Percentiles rank a stretch among this genome's conserved stretches.
phyloP scores from a whole-genome alignment of 1,284 basidiomycete genomes.

The Ceratobasidium papillatum region DNA sequence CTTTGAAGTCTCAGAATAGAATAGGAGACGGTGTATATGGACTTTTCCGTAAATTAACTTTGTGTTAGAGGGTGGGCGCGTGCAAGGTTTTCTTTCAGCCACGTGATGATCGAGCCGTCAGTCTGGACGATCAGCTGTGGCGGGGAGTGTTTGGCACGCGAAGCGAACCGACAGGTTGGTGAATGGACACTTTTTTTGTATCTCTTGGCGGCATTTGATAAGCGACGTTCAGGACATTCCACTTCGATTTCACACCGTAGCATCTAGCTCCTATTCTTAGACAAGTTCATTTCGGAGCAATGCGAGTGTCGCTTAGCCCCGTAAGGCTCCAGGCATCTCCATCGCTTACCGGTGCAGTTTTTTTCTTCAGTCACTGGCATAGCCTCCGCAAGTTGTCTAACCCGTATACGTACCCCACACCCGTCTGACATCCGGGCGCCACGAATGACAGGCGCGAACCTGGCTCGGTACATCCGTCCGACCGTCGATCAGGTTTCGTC shows the following conservation, averaged over 20 bases:
- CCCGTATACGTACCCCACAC: no score
- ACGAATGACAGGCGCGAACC: constrained; percentile 1
- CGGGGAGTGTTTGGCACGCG: constrained; percentile 3
- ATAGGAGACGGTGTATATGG: neutral
- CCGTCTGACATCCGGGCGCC: no score
- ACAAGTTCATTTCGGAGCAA: neutral
- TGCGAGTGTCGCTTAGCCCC: neutral
- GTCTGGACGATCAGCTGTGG: neutral
- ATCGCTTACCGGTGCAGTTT: no score
- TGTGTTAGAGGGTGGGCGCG: no score
- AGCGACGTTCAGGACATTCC: no score
- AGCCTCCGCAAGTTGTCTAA: no score
- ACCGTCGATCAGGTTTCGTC: constrained; percentile 1
- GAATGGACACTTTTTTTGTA: neutral
- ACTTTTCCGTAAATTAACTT: no score
- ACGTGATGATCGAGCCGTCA: neutral
- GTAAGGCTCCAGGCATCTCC: neutral
- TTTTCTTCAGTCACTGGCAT: no score
- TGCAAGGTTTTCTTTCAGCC: no score
- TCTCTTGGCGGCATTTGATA: neutral
- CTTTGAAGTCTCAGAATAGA: neutral
- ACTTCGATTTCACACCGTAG: no score
- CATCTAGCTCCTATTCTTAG: no score
- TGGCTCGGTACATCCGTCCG: neutral
- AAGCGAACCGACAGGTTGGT: neutral